Evolutionary conservation across 495 filamentous ascomycete genomes (phyloP), one percentile per base, ranked within the genome.

Genomic region (Glonium stellatum): DNA sequence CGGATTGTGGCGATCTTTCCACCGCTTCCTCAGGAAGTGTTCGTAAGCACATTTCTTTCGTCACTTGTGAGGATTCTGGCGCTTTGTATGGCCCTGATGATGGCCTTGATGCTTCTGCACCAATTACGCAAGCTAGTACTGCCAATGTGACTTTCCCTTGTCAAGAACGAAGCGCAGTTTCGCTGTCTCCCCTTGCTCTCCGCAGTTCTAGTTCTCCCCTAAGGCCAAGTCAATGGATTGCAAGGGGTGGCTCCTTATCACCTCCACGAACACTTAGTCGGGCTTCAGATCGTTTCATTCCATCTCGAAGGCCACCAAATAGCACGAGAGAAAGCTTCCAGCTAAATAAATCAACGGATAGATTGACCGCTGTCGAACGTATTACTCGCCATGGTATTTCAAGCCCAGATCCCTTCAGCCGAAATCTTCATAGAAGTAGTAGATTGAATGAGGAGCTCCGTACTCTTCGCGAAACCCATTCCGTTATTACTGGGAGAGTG

Each of bases 251-350:
- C n/a, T 8, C 50, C 9, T 46, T 61, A 46, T 59, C 55, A 60
- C n/a, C 55, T 48, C 36, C 37, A 48, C 13, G 55, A 52, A 21
- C 18, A 12, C 51, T 4, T 31, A 47, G 41, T 62, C 41, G 39
- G 36, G 72, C 72, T 35, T 82, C 79, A 5, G 89, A 95, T 68
- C 80, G 89, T 23, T 95, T 90, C 68, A 83, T 92, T 23, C 80
- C 87, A 27, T 68, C 68, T 23, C 80, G 85, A 44, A 69, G 71
- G 19, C 75, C 74, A 18, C 63, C 75, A 8, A 71, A 76, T 25
- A 67, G 72, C 10, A 61, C 76, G 21, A 73, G 74, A 18, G 81
- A 86, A 25, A 79, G 76, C 25, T 91, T 85, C 67, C 84, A 78
- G 59, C 69, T 86, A n/a, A 81, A 78, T 67, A 92, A 88, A 71